These are phyloP conservation scores for Starmerella powellii DNA, from an alignment of 805 yeast species.

Conservation along the genomic window DNA sequence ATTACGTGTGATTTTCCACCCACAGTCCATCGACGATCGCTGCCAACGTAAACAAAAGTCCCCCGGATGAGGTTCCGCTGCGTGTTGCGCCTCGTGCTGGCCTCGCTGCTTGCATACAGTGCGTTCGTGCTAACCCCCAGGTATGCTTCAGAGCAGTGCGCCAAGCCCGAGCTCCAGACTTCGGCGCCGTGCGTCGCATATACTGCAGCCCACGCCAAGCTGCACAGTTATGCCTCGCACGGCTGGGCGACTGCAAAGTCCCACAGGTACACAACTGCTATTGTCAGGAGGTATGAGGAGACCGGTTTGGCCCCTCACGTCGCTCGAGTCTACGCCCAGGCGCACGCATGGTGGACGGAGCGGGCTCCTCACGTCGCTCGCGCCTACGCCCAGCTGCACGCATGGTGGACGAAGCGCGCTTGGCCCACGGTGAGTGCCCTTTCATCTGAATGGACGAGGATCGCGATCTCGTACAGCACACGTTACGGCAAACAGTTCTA, in stretches of 20 bases:
- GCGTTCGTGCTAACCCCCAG: neutral
- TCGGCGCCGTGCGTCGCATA: neutral
- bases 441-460: too few relatives aligned
- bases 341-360: neutral
- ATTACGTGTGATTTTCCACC: neutral
- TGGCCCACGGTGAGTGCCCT: too few relatives aligned
- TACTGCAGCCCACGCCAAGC: neutral
- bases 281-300: too few relatives aligned
- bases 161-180: neutral
- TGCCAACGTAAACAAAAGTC: neutral
- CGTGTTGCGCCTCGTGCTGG: neutral
- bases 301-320: too few relatives aligned
- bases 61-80: slow-evolving; percentile 2
- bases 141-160: slow-evolving; percentile 4
- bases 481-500: too few relatives aligned
- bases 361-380: too few relatives aligned
- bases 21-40: neutral
- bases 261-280: too few relatives aligned
- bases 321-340: too few relatives aligned
- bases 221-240: too few relatives aligned
- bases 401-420: neutral
- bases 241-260: too few relatives aligned
- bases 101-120: neutral
- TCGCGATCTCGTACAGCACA: too few relatives aligned
- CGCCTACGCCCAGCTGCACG: too few relatives aligned